phyloP scores from a whole-genome alignment of 2,329 filamentous ascomycete genomes.

The Xylaria multiplex region DNA sequence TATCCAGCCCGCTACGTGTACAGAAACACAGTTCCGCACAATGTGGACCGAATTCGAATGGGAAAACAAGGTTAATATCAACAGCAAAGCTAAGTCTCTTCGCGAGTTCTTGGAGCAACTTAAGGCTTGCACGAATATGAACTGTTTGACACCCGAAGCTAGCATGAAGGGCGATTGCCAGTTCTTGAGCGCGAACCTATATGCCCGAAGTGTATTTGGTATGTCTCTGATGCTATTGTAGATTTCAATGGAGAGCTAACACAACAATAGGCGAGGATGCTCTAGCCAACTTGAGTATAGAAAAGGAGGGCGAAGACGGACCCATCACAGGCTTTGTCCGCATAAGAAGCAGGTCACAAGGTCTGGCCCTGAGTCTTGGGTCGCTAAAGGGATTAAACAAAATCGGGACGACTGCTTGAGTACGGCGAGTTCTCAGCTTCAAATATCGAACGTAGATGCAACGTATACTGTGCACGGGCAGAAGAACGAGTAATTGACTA shows the following conservation, averaged over 20 bases:
- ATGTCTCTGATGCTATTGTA: constrained; percentile 57
- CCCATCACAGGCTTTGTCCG: constrained; percentile 97
- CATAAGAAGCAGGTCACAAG: constrained; percentile 96
- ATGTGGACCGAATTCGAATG: constrained; percentile 99
- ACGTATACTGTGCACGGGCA: constrained; percentile 3
- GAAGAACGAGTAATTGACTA: constrained; percentile 13
- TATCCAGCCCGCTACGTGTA: constrained; percentile 95
- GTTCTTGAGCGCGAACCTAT: constrained; percentile 96
- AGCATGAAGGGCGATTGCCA: constrained; percentile 97
- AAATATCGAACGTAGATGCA: constrained; percentile 27
- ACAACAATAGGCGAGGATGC: constrained; percentile 87
- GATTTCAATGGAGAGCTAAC: constrained; percentile 32
- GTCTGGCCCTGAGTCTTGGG: constrained; percentile 90
- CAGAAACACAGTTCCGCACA: constrained; percentile 97
- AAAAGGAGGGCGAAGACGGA: constrained; percentile 95
- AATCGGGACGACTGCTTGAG: constrained; percentile 61
- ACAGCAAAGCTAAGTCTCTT: constrained; percentile 92
- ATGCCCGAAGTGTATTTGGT: constrained; percentile 98
- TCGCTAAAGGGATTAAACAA: constrained; percentile 95
- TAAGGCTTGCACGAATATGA: constrained; percentile 99
- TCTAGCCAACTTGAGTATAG: constrained; percentile 94
- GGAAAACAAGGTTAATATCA: constrained; percentile 99
- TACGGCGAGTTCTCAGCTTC: background rate
- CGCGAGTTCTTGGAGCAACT: constrained; percentile 92
- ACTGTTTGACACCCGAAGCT: constrained; percentile 93